Evolutionary conservation across 164 flowering plant genomes (phyloP).

Genomic region (Nymphaea thermarum): DNA sequence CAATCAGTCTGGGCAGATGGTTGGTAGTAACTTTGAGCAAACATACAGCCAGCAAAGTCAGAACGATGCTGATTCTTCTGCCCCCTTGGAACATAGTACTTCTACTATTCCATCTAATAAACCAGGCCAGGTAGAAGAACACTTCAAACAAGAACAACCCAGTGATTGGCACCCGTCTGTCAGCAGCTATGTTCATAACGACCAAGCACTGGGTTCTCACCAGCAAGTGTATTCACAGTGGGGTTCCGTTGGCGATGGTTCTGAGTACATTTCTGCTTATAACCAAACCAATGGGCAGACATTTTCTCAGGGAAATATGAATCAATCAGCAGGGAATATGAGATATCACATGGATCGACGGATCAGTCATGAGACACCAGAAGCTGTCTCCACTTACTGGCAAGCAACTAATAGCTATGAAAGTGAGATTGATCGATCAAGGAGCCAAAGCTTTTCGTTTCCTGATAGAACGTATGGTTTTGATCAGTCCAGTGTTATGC

Average conservation of each 20-base stretch:
- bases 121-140: neutral
- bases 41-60: neutral
- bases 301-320: neutral
- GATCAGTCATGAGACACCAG: slow-evolving; percentile 12
- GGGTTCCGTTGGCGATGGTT: neutral
- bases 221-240: neutral
- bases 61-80: neutral
- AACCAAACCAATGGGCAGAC: neutral
- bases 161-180: neutral
- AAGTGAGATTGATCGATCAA: slow-evolving; percentile 12
- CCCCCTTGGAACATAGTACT: neutral
- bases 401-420: slow-evolving; percentile 14
- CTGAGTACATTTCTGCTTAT: neutral
- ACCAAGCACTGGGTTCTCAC: neutral
- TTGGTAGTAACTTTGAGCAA: neutral
- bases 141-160: neutral
- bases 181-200: neutral
- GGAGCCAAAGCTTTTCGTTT: slow-evolving; percentile 1
- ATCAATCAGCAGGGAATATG: neutral
- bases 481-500: slow-evolving; percentile 13
- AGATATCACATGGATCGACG: neutral
- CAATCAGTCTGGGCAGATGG: neutral
- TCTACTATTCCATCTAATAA: neutral
- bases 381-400: slow-evolving; percentile 14
- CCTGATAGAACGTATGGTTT: slow-evolving; percentile 18